Evolutionary conservation across 2,329 filamentous ascomycete species (phyloP).

Genomic region (Microsporum canis): DNA sequence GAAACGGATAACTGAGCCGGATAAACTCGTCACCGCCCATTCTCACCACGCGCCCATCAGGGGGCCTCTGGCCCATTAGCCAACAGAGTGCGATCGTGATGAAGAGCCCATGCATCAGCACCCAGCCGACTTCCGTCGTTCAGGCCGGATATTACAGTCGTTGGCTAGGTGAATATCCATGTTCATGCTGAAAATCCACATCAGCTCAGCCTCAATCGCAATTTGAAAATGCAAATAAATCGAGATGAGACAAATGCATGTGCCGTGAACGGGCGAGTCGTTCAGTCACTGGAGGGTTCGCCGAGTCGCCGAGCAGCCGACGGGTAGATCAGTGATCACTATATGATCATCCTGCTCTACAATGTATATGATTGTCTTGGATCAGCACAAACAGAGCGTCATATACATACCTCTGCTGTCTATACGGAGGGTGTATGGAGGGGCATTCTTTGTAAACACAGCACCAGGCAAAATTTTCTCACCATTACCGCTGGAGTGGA

Average conservation of each 20-base stretch:
- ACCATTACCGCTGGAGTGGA: neutral
- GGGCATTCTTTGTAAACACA: neutral
- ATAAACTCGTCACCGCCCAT: neutral
- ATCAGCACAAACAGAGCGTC: neutral
- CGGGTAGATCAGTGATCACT: neutral
- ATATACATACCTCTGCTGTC: neutral
- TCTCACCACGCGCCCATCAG: neutral
- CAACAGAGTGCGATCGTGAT: conserved; percentile 4
- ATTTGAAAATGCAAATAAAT: neutral
- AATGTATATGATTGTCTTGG: neutral
- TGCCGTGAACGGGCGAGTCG: neutral
- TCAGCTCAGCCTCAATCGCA: neutral
- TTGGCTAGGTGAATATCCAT: neutral
- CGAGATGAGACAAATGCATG: conserved; percentile 1
- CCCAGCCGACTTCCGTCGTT: neutral
- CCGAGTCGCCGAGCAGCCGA: neutral
- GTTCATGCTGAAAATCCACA: neutral
- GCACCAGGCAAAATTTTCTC: neutral
- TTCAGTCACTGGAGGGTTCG: neutral
- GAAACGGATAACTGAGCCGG: neutral
- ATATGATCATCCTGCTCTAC: neutral
- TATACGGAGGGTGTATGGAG: neutral
- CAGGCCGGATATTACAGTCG: neutral
- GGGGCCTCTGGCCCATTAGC: neutral
- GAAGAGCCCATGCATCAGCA: neutral